Percentiles rank a stretch among this genome's conserved stretches.
Conservation (phyloP, 495 filamentous ascomycete genomes). For the Annulohypoxylon moriforme region DNA sequence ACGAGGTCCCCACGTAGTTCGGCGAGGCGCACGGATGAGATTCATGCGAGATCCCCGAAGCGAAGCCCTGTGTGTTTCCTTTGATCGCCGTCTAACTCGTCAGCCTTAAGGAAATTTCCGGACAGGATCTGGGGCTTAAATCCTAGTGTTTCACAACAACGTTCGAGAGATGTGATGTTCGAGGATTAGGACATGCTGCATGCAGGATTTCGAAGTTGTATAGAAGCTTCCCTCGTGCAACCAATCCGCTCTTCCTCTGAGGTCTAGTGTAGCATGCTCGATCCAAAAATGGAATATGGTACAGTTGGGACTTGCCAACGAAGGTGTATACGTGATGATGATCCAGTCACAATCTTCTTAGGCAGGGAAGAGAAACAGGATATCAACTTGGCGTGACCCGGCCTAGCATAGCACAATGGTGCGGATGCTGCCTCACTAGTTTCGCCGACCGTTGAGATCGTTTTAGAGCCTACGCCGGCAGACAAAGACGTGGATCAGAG, state of each 20-base stretch:
- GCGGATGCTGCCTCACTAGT: constrained; percentile 27
- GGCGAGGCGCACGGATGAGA: constrained; percentile 41
- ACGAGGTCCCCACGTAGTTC: constrained; percentile 34
- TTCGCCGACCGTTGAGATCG: constrained; percentile 40
- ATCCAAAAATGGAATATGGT: constrained; percentile 22
- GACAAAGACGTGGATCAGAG: constrained; percentile 24
- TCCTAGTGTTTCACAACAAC: constrained; percentile 36
- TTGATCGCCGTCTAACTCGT: constrained; percentile 39
- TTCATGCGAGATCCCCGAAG: constrained; percentile 42
- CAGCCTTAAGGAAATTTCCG: constrained; percentile 33
- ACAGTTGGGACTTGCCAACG: constrained; percentile 5
- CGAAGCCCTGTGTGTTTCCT: constrained; percentile 18
- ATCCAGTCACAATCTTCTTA: constrained; percentile 20
- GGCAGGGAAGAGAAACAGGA: neutral
- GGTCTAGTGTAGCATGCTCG: constrained; percentile 23
- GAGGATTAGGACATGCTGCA: constrained; percentile 11
- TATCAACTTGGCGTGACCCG: constrained; percentile 25
- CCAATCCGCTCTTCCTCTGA: constrained; percentile 11
- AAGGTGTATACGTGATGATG: constrained; percentile 4
- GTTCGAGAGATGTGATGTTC: constrained; percentile 40
- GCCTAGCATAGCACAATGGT: neutral
- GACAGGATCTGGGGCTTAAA: neutral
- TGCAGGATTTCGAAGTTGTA: constrained; percentile 35
- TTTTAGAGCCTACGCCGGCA: constrained; percentile 16
- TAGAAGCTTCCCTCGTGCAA: constrained; percentile 37